These are phyloP conservation scores for Coriaria nepalensis DNA, from an alignment of 306 rosid genomes.

Conservation along the genomic window DNA sequence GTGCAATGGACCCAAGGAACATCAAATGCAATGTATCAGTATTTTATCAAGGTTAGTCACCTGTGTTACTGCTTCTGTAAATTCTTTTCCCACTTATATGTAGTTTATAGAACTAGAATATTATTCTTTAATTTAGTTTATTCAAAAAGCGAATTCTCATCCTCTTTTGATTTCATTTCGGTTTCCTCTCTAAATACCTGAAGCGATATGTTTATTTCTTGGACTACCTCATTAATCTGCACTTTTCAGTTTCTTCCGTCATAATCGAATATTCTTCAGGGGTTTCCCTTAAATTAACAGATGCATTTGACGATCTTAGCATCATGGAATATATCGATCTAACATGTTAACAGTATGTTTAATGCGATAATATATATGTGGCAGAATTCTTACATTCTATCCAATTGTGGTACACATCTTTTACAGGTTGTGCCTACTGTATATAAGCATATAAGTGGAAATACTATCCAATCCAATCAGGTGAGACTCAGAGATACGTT, in stretches of 20 bases:
- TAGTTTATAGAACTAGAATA: not conserved
- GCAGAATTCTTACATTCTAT: not conserved
- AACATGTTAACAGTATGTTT: too few species aligned
- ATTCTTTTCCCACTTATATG: not conserved
- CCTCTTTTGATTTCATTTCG: not conserved
- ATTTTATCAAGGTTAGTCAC: constrained; percentile 81
- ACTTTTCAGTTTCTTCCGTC: too few species aligned
- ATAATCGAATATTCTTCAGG: too few species aligned
- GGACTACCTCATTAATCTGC: too few species aligned
- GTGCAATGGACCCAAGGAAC: constrained; percentile 73
- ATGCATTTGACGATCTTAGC: too few species aligned
- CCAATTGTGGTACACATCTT: constrained; percentile 6
- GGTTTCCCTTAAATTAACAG: too few species aligned
- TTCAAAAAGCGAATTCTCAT: not conserved
- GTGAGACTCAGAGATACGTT: constrained; percentile 18
- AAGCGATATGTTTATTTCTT: too few species aligned
- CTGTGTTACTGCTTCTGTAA: constrained; percentile 3
- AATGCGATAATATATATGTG: too few species aligned
- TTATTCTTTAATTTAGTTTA: not conserved
- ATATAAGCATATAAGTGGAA: constrained; percentile 69
- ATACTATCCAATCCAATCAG: constrained; percentile 92
- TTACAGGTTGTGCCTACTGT: constrained; percentile 91
- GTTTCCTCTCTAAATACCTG: too few species aligned
- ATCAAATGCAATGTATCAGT: constrained; percentile 89
- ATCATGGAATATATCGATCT: too few species aligned